Evolutionary conservation across 768 basidiomycete species (phyloP).

Genomic region (Cystobasidium ongulense): DNA sequence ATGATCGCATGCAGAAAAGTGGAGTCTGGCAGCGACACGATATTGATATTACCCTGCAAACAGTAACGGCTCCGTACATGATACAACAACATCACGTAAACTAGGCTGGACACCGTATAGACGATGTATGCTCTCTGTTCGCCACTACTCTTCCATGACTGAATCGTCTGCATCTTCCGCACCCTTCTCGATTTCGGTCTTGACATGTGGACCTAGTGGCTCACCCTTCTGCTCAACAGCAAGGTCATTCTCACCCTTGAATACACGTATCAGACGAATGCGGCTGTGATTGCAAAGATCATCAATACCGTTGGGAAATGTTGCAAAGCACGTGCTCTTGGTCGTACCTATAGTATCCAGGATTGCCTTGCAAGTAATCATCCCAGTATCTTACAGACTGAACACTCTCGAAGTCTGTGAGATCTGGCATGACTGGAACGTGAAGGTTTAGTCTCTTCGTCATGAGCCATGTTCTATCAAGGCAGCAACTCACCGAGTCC

Average conservation of each 20-base stretch:
- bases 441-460: neutral
- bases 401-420: neutral
- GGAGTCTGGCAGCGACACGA: too few species aligned
- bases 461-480: neutral
- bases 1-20: neutral
- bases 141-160: neutral
- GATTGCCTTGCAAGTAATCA: neutral
- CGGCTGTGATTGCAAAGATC: slow-evolving; percentile 9
- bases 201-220: neutral
- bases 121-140: neutral
- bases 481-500: slow-evolving; percentile 10
- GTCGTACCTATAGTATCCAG: slow-evolving; percentile 15
- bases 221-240: slow-evolving; percentile 9
- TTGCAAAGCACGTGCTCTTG: neutral
- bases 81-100: neutral
- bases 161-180: neutral
- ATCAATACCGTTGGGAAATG: neutral
- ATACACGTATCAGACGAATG: slow-evolving; percentile 19
- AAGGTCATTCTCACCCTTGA: slow-evolving; percentile 10
- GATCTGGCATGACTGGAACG: slow-evolving; percentile 19
- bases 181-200: neutral
- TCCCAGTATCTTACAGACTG: slow-evolving; percentile 15
- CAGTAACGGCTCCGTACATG: neutral
- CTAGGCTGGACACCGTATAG: neutral
- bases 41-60: neutral